These are phyloP conservation scores for Biscogniauxia sp. DNA, from an alignment of 2,329 filamentous ascomycete species.

Conservation along the genomic window DNA sequence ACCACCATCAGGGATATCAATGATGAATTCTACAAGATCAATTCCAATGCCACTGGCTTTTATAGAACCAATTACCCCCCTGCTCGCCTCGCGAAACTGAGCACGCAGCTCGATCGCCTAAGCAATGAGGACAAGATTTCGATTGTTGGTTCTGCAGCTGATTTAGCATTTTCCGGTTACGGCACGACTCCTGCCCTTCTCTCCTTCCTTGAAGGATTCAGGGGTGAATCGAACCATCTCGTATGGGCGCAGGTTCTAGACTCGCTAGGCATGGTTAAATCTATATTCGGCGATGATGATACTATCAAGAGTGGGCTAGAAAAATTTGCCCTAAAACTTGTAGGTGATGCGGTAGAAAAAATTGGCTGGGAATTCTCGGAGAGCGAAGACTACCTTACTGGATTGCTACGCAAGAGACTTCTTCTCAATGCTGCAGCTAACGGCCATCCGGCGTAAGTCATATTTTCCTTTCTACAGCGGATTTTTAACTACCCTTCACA, in stretches of 20 bases:
- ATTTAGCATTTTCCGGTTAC: slow-evolving; percentile 83
- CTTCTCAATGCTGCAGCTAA: slow-evolving; percentile 72
- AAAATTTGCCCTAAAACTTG: slow-evolving; percentile 75
- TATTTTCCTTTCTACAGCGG: not conserved
- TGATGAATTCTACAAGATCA: slow-evolving; percentile 88
- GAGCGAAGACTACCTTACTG: slow-evolving; percentile 76
- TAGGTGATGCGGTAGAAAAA: slow-evolving; percentile 70
- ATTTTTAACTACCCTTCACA: not conserved
- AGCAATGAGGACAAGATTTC: slow-evolving; percentile 89
- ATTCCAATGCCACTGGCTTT: slow-evolving; percentile 82
- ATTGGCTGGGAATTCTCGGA: slow-evolving; percentile 83
- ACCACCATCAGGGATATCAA: slow-evolving; percentile 74
- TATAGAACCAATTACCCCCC: slow-evolving; percentile 93
- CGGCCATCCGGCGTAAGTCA: slow-evolving; percentile 68
- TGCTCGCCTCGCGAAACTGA: slow-evolving; percentile 76
- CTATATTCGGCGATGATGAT: slow-evolving; percentile 79
- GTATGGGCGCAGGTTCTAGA: slow-evolving; percentile 86
- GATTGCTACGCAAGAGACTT: slow-evolving; percentile 79
- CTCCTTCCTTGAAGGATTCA: slow-evolving; percentile 81
- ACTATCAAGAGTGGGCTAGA: slow-evolving; percentile 70
- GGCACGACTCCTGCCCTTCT: slow-evolving; percentile 79
- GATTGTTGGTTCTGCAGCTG: slow-evolving; percentile 83
- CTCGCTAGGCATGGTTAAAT: slow-evolving; percentile 72
- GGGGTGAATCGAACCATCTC: slow-evolving; percentile 76
- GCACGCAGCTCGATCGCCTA: slow-evolving; percentile 71